Base-by-base conservation (phyloP, 768 basidiomycete genomes). In the Suillus subluteus region DNA sequence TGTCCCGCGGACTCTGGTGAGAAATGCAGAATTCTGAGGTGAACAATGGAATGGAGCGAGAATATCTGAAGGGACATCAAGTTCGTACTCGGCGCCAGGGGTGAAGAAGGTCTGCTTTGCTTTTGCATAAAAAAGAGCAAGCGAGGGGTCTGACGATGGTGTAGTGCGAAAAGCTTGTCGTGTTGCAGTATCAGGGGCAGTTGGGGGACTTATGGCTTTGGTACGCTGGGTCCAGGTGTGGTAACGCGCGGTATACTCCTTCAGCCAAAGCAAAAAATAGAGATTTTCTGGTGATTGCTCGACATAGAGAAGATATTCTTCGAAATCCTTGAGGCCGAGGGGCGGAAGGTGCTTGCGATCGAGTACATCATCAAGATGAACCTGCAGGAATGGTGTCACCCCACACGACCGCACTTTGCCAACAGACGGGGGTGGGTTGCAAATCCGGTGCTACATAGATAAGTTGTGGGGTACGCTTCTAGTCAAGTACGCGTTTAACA, bases 241-340 rank as follows among this genome's bases (percentile, higher is more conserved):
- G 71, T 86, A 84, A 37, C 82, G 82, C 1, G 74, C 70, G 13
- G 85, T 88, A 70, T 94, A 94, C 69, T 93, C 92, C 67, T 86
- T 86, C 38, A 93, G 81, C 91, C 91, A 94, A 61, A 94, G 86
- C n/a, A 86, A 84, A 73, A 94, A 94, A 72, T 94, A 94, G 84
- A 94, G 82, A 73, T 93, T 94, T 75, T 94, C 92, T 30, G 90
- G 87, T 58, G 83, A 83, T 64, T 83, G 84, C 70, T 94, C 93
- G 63, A 91, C 90, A 76, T 91, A 92, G 52, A 94, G 81, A 63
- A 94, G 79, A 84, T 91, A 94, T 77, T 94, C 92, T 79, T 89
- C 88, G 64, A 91, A 85, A 76, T 91, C 90, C 74, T 91, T 91
- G 68, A 91, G 80, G 46, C 88, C 91, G 13, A 94, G 84, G 8